Percentiles rank a stretch among this genome's conserved stretches.
Evolutionary conservation across 192 early-diverging fungal genomes (phyloP).

Genomic region (Ramicandelaber brevisporus): DNA sequence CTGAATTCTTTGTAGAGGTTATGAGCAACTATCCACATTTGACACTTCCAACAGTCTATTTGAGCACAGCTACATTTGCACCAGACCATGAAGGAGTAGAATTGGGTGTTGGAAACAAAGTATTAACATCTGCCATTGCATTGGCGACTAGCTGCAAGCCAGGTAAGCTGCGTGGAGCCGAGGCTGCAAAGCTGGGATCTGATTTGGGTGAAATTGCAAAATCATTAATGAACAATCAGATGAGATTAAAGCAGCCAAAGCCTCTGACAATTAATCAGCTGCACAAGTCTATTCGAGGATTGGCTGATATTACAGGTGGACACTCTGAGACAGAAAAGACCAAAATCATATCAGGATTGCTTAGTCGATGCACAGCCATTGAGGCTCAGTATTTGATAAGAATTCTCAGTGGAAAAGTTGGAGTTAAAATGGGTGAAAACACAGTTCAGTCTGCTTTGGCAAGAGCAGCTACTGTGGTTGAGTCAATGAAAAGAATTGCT

Average conservation of each 20-base stretch:
- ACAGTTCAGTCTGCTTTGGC: slow-evolving; percentile 71
- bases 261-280: slow-evolving; percentile 54
- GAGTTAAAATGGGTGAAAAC: slow-evolving; percentile 88
- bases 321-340: slow-evolving; percentile 33
- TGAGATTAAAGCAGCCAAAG: slow-evolving; percentile 58
- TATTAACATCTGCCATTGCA: slow-evolving; percentile 83
- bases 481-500: slow-evolving; percentile 11
- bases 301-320: slow-evolving; percentile 54
- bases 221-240: slow-evolving; percentile 63
- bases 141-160: slow-evolving; percentile 55
- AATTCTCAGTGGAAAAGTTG: slow-evolving; percentile 70
- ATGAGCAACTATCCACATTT: slow-evolving; percentile 34
- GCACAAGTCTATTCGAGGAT: slow-evolving; percentile 64
- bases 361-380: slow-evolving; percentile 43
- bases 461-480: slow-evolving; percentile 32
- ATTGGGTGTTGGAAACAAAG: slow-evolving; percentile 81
- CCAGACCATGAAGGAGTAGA: slow-evolving; percentile 93
- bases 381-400: slow-evolving; percentile 78
- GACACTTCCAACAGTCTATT: slow-evolving; percentile 52
- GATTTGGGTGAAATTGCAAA: slow-evolving; percentile 81
- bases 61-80: slow-evolving; percentile 77
- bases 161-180: slow-evolving; percentile 48
- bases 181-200: slow-evolving; percentile 51
- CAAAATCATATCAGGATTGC: slow-evolving; percentile 41
- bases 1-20: slow-evolving; percentile 36